A percentile compares a stretch with the other conserved stretches of the same genome.
Evolutionary conservation across 495 filamentous ascomycete species (phyloP).

Genomic region (Podospora sp.): DNA sequence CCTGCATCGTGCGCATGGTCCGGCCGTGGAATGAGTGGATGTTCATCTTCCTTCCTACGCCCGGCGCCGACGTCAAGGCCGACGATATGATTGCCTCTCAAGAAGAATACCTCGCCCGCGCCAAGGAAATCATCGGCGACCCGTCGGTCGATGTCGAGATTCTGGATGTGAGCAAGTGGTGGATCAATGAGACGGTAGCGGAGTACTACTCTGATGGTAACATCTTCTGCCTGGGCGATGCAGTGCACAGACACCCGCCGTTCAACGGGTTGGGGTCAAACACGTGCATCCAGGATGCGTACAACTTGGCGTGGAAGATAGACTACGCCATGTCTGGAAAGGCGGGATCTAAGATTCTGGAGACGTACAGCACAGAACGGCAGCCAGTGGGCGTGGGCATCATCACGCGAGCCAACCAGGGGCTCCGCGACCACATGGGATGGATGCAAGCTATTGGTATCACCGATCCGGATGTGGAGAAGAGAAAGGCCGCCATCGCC

Average conservation of each 20-base stretch:
- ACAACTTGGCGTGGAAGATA: constrained; percentile 56
- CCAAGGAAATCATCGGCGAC: constrained; percentile 56
- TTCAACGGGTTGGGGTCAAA: constrained; percentile 52
- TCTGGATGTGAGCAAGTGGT: constrained; percentile 44
- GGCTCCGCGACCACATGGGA: constrained; percentile 36
- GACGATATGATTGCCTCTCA: constrained; percentile 37
- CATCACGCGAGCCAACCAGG: constrained; percentile 45
- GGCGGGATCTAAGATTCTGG: constrained; percentile 34
- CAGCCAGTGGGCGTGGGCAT: constrained; percentile 45
- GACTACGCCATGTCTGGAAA: constrained; percentile 42
- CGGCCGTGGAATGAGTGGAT: constrained; percentile 52
- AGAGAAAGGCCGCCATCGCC: constrained; percentile 27
- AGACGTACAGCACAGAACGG: constrained; percentile 42
- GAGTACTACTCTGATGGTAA: constrained; percentile 46
- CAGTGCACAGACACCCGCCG: constrained; percentile 52
- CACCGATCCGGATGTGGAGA: constrained; percentile 33
- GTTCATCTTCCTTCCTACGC: constrained; percentile 45
- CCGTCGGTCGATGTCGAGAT: constrained; percentile 41
- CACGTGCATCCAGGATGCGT: constrained; percentile 53
- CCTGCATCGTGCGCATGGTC: constrained; percentile 45
- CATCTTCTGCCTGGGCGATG: constrained; percentile 51
- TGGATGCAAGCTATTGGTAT: constrained; percentile 43
- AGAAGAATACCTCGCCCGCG: constrained; percentile 42
- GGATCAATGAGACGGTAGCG: constrained; percentile 47
- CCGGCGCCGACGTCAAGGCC: constrained; percentile 32